Evolutionary conservation across 768 basidiomycete species (phyloP).

Genomic region (Naganishia vaughanmartiniae): DNA sequence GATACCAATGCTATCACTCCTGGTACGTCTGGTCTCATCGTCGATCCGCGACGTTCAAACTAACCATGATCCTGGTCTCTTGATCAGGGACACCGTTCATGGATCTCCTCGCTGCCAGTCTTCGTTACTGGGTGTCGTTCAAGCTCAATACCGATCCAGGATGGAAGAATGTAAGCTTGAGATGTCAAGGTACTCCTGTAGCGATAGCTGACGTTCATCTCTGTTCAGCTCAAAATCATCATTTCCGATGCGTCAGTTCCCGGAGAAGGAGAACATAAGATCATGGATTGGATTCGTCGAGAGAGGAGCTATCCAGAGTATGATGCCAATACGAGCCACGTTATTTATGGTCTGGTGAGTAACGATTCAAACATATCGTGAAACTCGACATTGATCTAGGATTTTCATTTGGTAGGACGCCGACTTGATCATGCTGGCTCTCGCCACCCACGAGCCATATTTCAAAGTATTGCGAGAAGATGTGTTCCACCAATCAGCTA

Average conservation of each 20-base stretch:
- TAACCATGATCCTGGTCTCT: neutral
- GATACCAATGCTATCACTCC: slow-evolving; percentile 99
- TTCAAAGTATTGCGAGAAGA: slow-evolving; percentile 97
- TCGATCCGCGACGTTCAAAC: neutral
- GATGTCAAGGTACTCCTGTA: neutral
- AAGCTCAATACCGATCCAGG: slow-evolving; percentile 94
- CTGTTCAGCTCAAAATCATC: slow-evolving; percentile 77
- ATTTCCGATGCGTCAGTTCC: slow-evolving; percentile 96
- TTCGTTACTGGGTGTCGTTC: slow-evolving; percentile 93
- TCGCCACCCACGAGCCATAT: slow-evolving; percentile 97
- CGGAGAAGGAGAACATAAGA: slow-evolving; percentile 99
- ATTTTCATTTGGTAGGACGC: slow-evolving; percentile 67
- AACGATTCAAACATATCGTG: neutral
- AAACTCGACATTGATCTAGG: neutral
- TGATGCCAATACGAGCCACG: slow-evolving; percentile 91
- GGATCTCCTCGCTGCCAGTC: slow-evolving; percentile 78
- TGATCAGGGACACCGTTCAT: slow-evolving; percentile 79
- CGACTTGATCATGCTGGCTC: slow-evolving; percentile 95
- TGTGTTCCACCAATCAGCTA: slow-evolving; percentile 80
- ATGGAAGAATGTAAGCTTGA: slow-evolving; percentile 74
- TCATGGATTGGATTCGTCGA: slow-evolving; percentile 95
- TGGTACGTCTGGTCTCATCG: slow-evolving; percentile 53
- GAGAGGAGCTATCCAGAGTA: slow-evolving; percentile 83
- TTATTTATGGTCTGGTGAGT: slow-evolving; percentile 91
- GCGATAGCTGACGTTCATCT: neutral